A percentile compares a stretch with the other conserved stretches of the same genome.
phyloP scores from a whole-genome alignment of 1,284 basidiomycete genomes.

The Melampsora americana region DNA sequence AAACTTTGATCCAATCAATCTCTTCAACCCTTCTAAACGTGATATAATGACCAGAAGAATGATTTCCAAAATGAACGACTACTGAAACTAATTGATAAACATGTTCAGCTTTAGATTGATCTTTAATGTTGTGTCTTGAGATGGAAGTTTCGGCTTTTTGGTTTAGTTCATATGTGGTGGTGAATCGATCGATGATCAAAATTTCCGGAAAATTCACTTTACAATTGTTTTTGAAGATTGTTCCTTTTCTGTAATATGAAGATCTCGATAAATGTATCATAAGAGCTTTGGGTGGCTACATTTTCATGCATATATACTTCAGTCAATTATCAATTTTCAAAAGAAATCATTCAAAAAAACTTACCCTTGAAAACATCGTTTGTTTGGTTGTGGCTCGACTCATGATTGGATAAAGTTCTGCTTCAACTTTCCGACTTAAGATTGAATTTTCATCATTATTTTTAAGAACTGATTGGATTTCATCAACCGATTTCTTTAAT shows the following conservation, averaged over 20 bases:
- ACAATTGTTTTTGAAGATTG: conserved; percentile 75
- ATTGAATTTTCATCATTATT: neutral
- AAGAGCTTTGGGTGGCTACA: conserved; percentile 74
- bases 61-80: conserved; percentile 83
- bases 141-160: conserved; percentile 46
- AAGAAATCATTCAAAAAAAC: conserved; percentile 49
- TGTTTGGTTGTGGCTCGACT: conserved; percentile 77
- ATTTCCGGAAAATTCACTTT: conserved; percentile 76
- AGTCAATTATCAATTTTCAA: too few species aligned
- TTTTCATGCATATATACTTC: too few species aligned
- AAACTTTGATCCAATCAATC: conserved; percentile 72
- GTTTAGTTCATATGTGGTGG: conserved; percentile 67
- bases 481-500: neutral
- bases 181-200: conserved; percentile 78
- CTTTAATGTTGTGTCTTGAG: conserved; percentile 12
- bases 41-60: conserved; percentile 85
- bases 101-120: neutral
- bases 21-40: conserved; percentile 68
- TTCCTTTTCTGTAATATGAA: conserved; percentile 67
- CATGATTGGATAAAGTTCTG: conserved; percentile 62
- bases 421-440: neutral
- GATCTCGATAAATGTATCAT: conserved; percentile 83
- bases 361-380: conserved; percentile 76
- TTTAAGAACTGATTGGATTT: neutral
- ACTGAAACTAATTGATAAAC: conserved; percentile 62